Evolutionary conservation across 2,329 filamentous ascomycete genomes (phyloP).

Genomic region (Aspergillus quadrilineatus): DNA sequence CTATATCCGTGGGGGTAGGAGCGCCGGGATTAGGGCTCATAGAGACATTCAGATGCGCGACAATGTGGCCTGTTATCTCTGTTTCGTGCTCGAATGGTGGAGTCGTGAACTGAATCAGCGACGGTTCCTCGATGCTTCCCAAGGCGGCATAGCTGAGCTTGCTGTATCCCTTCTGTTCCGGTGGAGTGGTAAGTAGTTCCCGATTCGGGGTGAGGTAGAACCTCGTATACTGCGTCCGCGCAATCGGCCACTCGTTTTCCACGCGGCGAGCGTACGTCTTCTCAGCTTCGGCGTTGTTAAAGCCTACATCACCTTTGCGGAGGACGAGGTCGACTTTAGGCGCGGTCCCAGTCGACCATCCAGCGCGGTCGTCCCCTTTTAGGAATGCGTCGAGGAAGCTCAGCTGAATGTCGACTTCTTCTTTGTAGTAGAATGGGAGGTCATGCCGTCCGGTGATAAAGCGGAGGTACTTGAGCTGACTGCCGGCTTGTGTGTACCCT

Average conservation of each 20-base stretch:
- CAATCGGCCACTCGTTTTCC: constrained; percentile 67
- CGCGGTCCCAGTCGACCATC: constrained; percentile 51
- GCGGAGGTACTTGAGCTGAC: constrained; percentile 66
- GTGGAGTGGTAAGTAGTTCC: constrained; percentile 39
- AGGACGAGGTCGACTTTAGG: constrained; percentile 62
- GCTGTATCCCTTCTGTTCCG: constrained; percentile 19
- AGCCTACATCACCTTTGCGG: constrained; percentile 65
- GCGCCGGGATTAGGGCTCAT: constrained; percentile 42
- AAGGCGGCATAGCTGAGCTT: constrained; percentile 61
- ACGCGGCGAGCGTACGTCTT: constrained; percentile 54
- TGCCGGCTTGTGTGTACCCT: constrained; percentile 63
- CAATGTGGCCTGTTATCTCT: constrained; percentile 68
- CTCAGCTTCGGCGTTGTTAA: constrained; percentile 64
- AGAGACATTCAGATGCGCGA: constrained; percentile 64
- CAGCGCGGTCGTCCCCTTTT: constrained; percentile 61
- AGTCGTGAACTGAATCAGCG: constrained; percentile 59
- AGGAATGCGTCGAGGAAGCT: constrained; percentile 71
- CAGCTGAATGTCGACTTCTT: constrained; percentile 66
- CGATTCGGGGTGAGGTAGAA: constrained; percentile 57
- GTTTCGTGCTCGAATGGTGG: constrained; percentile 60
- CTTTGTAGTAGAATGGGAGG: constrained; percentile 68
- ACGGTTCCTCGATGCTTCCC: constrained; percentile 55
- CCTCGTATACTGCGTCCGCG: constrained; percentile 62
- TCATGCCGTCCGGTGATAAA: constrained; percentile 71
- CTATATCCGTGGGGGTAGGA: constrained; percentile 50